phyloP scores from a whole-genome alignment of 1,284 basidiomycete species.

The Trametes sp. region DNA sequence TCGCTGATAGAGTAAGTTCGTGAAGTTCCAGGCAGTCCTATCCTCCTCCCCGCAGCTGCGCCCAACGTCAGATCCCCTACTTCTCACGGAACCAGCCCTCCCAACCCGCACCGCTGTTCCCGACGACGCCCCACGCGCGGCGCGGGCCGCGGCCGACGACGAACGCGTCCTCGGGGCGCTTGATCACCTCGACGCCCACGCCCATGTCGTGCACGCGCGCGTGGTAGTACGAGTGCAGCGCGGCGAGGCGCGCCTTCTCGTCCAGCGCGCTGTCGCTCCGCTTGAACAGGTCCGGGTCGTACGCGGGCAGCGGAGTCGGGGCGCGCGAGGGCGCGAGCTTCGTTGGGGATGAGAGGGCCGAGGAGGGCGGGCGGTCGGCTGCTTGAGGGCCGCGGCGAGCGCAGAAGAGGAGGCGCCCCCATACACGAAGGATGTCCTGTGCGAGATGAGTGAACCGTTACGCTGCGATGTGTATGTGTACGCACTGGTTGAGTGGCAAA shows the following conservation, averaged over 20 bases:
- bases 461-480: neutral
- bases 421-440: constrained; percentile 36
- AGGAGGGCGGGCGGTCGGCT: neutral
- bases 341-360: constrained; percentile 5
- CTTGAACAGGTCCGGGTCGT: constrained; percentile 28
- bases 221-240: constrained; percentile 32
- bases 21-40: no score
- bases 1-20: neutral
- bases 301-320: constrained; percentile 24
- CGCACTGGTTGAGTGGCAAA: constrained; percentile 38
- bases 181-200: constrained; percentile 32
- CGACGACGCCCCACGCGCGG: constrained; percentile 16
- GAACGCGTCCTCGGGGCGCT: constrained; percentile 35
- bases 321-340: neutral
- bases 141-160: constrained; percentile 13
- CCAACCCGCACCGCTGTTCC: neutral
- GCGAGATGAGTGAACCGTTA: neutral
- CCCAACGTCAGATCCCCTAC: no score
- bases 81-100: neutral
- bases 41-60: no score
- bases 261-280: constrained; percentile 29
- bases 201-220: constrained; percentile 30
- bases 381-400: constrained; percentile 10
- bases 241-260: constrained; percentile 34
- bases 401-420: constrained; percentile 28